Conservation (phyloP, 208 protist species). For the Trypanosoma platydactyli region DNA sequence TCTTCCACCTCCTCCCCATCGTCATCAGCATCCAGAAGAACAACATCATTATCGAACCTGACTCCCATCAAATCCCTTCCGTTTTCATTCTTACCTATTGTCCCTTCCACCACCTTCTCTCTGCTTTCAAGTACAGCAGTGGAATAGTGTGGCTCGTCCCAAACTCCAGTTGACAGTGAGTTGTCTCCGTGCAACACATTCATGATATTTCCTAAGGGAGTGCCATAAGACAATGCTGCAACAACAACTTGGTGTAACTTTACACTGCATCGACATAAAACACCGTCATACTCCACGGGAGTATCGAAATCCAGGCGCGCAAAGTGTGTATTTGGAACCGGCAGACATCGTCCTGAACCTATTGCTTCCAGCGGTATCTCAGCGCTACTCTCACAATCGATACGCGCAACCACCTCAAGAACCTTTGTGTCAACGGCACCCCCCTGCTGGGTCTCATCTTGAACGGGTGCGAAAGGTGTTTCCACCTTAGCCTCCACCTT, state of each 20-base stretch:
- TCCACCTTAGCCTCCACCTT: conserved; percentile 1
- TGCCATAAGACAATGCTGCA: conserved; percentile 35
- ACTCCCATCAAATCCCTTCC: not conserved
- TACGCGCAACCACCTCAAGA: conserved; percentile 25
- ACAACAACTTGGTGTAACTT: conserved; percentile 70
- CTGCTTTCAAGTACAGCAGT: not conserved
- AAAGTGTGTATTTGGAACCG: conserved; percentile 42
- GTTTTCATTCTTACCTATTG: not conserved
- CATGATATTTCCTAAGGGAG: conserved; percentile 1
- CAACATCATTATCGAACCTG: not conserved
- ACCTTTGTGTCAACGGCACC: not conserved
- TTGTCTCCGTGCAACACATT: not conserved
- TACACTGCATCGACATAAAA: conserved; percentile 52
- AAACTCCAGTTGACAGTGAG: not conserved
- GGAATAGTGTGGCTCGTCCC: conserved; percentile 19
- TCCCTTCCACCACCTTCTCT: not conserved
- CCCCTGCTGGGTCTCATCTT: not conserved
- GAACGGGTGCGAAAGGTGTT: not conserved
- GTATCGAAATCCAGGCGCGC: conserved; percentile 40
- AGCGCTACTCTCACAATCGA: conserved; percentile 19
- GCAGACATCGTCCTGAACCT: conserved; percentile 36
- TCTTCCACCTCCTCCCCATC: conserved; percentile 19
- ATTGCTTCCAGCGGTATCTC: conserved; percentile 29
- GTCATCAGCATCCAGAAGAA: conserved; percentile 15
- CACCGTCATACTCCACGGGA: conserved; percentile 44